Percentiles rank a stretch among this genome's conserved stretches.
phyloP scores from a whole-genome alignment of 2,329 filamentous ascomycete genomes.

The Scedosporium dehoogii region DNA sequence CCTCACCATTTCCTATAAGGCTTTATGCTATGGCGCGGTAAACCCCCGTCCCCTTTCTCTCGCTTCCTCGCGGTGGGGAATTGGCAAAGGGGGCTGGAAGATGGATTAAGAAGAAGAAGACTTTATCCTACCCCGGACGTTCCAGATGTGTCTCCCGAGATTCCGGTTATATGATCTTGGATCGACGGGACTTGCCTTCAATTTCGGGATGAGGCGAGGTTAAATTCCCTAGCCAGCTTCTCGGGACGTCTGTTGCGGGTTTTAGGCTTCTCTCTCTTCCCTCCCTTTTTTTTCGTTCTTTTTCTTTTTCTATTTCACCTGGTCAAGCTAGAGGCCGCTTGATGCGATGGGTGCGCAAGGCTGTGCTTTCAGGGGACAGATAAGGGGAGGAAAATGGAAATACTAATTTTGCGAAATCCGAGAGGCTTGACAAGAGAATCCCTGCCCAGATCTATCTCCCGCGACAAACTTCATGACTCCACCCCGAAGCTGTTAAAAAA shows the following conservation, averaged over 20 bases:
- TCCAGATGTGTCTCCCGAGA: background rate
- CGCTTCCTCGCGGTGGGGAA: background rate
- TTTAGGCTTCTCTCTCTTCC: background rate
- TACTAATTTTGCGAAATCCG: too few relatives aligned
- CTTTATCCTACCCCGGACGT: background rate
- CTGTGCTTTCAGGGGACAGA: too few relatives aligned
- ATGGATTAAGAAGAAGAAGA: background rate
- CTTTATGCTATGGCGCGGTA: background rate
- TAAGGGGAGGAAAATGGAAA: too few relatives aligned
- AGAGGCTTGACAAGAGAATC: too few relatives aligned
- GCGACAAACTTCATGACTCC: too few relatives aligned
- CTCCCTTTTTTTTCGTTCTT: background rate
- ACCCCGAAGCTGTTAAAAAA: too few relatives aligned
- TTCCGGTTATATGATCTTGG: background rate
- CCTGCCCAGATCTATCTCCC: too few relatives aligned
- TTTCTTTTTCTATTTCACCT: background rate
- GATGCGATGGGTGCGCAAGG: background rate
- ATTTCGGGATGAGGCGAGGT: background rate
- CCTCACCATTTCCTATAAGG: background rate
- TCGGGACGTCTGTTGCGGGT: background rate
- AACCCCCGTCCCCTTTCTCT: background rate
- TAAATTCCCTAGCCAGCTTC: background rate
- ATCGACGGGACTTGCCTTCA: background rate
- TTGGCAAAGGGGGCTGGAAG: background rate
- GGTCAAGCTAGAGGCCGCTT: background rate